Evolutionary conservation across 192 early-diverging fungal genomes (phyloP).

Genomic region (Umbelopsis ramanniana): DNA sequence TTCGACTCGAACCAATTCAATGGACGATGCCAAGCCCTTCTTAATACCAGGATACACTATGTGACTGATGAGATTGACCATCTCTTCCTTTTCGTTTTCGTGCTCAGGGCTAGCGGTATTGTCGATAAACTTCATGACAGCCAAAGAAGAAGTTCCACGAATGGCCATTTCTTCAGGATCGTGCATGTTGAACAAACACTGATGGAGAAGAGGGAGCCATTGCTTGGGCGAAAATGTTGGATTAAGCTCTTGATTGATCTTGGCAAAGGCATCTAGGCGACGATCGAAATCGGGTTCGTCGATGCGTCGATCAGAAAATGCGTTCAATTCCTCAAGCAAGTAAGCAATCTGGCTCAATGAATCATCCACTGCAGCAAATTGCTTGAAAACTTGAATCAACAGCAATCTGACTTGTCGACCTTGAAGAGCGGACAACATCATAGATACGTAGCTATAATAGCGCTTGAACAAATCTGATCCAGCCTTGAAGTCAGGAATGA

Average conservation of each 20-base stretch:
- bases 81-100: slow-evolving; percentile 37
- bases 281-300: slow-evolving; percentile 89
- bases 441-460: slow-evolving; percentile 71
- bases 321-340: slow-evolving; percentile 77
- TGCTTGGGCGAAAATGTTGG: slow-evolving; percentile 64
- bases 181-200: slow-evolving; percentile 81
- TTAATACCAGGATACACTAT: slow-evolving; percentile 77
- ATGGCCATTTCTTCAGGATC: slow-evolving; percentile 89
- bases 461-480: slow-evolving; percentile 46
- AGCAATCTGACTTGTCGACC: slow-evolving; percentile 65
- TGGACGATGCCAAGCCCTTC: slow-evolving; percentile 58
- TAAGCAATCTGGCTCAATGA: slow-evolving; percentile 53
- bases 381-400: slow-evolving; percentile 63
- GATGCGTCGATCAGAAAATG: slow-evolving; percentile 72
- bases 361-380: slow-evolving; percentile 67
- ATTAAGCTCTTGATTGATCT: slow-evolving; percentile 74
- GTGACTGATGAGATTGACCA: slow-evolving; percentile 57
- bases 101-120: slow-evolving; percentile 39
- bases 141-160: slow-evolving; percentile 79
- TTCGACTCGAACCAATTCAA: slow-evolving; percentile 70
- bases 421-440: slow-evolving; percentile 72
- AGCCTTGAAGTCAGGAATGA: slow-evolving; percentile 61
- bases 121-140: slow-evolving; percentile 74
- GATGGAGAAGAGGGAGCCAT: slow-evolving; percentile 92
- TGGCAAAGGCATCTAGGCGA: slow-evolving; percentile 76